Evolutionary conservation across 176 grass and related monocot species (phyloP), one percentile per base, ranked within the genome.

Genomic region (Hyparrhenia diplandra): DNA sequence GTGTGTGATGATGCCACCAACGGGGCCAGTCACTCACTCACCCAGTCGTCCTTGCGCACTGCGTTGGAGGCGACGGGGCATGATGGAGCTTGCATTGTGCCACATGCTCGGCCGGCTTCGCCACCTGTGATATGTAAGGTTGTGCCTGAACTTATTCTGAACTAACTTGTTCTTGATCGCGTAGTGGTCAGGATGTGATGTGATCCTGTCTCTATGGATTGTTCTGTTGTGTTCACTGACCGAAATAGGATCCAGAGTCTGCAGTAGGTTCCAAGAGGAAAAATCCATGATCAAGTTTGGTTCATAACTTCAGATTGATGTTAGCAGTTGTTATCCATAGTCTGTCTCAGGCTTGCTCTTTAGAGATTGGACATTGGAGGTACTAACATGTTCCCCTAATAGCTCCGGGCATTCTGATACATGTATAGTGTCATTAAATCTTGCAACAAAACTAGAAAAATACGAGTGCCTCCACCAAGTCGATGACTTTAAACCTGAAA

Each of bases 31-130:
- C n/a, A n/a, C n/a, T 76, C 52, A 52, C 9, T 12, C 55, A 12
- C 9, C 3, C 49, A 54, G 51, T 23, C 52, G 27, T 47, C 69
- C 16, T 30, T 18, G 32, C 25, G 12, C 42, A 23, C 17, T 30
- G 70, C 13, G 0, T 59, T 72, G 45, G 1, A 29, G 35, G 18
- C 34, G 32, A 58, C 61, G 69, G 20, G 57, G 45, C 47, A 65
- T 47, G 59, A 67, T 69, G 32, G 52, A 76, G 40, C 51, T 69
- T 54, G 9, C 29, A 64, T 47, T 75, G 23, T 16, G 25, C 57
- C 65, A 89, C 82, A 81, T 89, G 87, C 77, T 34, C 81, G 87
- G 77, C 58, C 81, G 86, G 60, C 28, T 84, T 81, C 68, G 64
- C 87, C 87, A 77, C 87, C 64, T 43, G 71, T n/a, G 51, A 45